phyloP scores from a whole-genome alignment of 192 early-diverging fungal genomes.

The Coemansia sp. region DNA sequence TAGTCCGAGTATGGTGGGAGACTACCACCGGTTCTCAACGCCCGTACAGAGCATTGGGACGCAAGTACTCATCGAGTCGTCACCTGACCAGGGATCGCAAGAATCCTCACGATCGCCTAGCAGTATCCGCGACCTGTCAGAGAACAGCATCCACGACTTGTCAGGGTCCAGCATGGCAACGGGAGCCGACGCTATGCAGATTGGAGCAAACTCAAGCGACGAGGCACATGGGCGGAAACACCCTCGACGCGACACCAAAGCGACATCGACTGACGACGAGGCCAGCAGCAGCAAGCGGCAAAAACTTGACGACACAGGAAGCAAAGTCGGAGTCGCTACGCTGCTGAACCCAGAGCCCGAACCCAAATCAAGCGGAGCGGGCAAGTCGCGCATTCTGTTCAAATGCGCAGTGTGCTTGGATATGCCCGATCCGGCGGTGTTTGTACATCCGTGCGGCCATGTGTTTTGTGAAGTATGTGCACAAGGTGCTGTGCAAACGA shows the following conservation, averaged over 20 bases:
- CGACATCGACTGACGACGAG: neutral
- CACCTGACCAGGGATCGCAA: neutral
- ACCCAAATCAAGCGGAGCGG: neutral
- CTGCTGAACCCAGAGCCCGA: conserved; percentile 15
- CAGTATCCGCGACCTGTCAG: neutral
- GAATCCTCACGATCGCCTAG: neutral
- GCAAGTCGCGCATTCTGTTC: conserved; percentile 35
- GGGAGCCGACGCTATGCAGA: no score
- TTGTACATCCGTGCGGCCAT: conserved; percentile 49
- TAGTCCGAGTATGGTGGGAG: conserved; percentile 6
- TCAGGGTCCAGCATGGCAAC: no score
- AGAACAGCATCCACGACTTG: no score
- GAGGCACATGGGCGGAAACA: conserved; percentile 5
- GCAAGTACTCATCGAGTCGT: neutral
- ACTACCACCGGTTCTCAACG: neutral
- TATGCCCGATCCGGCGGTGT: conserved; percentile 46
- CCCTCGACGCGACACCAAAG: neutral
- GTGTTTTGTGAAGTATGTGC: conserved; percentile 52
- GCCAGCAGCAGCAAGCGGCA: conserved; percentile 11
- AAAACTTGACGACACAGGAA: neutral
- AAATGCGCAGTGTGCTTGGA: conserved; percentile 52
- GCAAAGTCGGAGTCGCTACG: neutral
- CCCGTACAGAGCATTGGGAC: neutral
- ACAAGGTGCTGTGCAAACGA: conserved; percentile 36
- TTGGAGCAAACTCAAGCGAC: neutral